These are phyloP conservation scores for Cryptococcus amylolentus DNA, from an alignment of 1,284 basidiomycete genomes.

Conservation along the genomic window DNA sequence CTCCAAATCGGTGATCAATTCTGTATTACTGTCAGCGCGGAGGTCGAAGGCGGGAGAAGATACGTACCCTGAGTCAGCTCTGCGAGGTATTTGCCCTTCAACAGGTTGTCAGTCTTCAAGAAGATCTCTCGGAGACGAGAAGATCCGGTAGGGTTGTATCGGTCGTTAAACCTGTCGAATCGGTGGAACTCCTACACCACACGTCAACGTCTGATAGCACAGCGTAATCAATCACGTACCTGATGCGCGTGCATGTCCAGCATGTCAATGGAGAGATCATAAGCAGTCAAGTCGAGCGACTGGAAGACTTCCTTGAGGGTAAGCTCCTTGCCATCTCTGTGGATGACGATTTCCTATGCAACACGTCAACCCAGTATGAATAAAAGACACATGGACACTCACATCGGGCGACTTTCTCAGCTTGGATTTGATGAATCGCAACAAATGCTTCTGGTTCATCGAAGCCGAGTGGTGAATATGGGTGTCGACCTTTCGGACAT, in stretches of 20 bases:
- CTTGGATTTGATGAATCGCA: constrained; percentile 98
- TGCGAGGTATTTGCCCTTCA: constrained; percentile 87
- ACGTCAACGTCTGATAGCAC: constrained; percentile 2
- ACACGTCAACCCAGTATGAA: neutral
- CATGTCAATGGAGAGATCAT: constrained; percentile 97
- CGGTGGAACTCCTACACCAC: constrained; percentile 70
- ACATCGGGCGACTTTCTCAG: constrained; percentile 56
- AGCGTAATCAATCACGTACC: constrained; percentile 37
- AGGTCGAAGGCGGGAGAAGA: neutral
- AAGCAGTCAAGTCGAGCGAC: constrained; percentile 90
- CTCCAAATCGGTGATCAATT: constrained; percentile 93
- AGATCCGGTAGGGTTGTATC: constrained; percentile 63
- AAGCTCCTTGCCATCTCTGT: constrained; percentile 83
- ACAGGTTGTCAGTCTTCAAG: constrained; percentile 95
- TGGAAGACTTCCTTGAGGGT: constrained; percentile 93
- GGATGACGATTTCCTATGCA: constrained; percentile 85
- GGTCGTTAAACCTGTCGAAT: constrained; percentile 87
- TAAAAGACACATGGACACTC: constrained; percentile 6
- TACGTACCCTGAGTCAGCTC: constrained; percentile 80
- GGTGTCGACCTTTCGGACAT: constrained; percentile 95
- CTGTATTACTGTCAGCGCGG: constrained; percentile 50
- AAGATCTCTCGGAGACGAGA: constrained; percentile 95
- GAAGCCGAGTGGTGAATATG: constrained; percentile 98
- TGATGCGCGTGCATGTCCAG: constrained; percentile 99
- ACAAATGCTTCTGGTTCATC: constrained; percentile 99